Conservation (phyloP, 805 yeast species). For the Clavispora fructus region DNA sequence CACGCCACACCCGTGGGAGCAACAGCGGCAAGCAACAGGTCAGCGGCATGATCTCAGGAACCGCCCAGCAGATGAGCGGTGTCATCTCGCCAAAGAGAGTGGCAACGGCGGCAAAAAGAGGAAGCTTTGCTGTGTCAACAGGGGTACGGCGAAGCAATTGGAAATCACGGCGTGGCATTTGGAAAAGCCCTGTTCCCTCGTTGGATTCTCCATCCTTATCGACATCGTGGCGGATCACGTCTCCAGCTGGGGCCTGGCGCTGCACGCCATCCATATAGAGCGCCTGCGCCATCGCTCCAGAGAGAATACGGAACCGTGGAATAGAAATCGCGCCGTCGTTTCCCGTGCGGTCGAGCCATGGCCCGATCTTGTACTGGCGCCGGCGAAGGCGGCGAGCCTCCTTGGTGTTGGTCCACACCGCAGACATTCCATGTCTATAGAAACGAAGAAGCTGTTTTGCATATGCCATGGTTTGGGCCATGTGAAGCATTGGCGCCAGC, state of each 20-base stretch:
- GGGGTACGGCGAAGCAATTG: constrained; percentile 48
- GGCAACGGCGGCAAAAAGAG: constrained; percentile 45
- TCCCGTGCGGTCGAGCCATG: constrained; percentile 19
- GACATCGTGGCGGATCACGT: constrained; percentile 14
- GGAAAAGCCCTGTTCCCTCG: constrained; percentile 21
- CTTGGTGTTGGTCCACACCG: constrained; percentile 45
- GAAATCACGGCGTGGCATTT: constrained; percentile 44
- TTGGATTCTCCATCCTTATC: not conserved
- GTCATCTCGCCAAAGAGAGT: constrained; percentile 50
- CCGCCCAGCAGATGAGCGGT: constrained; percentile 45
- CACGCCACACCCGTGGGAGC: constrained; percentile 31
- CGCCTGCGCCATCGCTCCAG: constrained; percentile 29
- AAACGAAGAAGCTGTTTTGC: constrained; percentile 45
- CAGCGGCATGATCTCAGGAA: constrained; percentile 55
- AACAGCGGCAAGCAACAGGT: constrained; percentile 52
- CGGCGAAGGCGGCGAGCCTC: constrained; percentile 13
- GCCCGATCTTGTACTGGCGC: constrained; percentile 15
- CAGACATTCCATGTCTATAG: constrained; percentile 54
- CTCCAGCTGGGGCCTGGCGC: constrained; percentile 5
- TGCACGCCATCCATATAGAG: constrained; percentile 36
- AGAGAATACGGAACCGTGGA: constrained; percentile 31
- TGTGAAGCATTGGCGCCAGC: constrained; percentile 14
- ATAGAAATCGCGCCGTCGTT: constrained; percentile 21
- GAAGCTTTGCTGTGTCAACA: constrained; percentile 47
- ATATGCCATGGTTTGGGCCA: constrained; percentile 38